phyloP scores from a whole-genome alignment of 257 asterid species.

The Orobanche coerulescens region DNA sequence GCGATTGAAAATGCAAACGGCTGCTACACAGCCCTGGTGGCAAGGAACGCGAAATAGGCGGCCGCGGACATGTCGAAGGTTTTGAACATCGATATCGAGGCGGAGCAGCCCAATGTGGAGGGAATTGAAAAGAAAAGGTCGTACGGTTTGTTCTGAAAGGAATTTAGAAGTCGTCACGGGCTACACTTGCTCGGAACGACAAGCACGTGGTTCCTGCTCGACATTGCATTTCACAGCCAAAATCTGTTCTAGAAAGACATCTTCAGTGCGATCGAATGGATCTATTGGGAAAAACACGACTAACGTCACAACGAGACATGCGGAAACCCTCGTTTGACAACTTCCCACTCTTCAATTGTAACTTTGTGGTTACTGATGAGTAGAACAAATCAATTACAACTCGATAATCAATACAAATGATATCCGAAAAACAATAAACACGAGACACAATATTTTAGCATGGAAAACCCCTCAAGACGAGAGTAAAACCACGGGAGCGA shows the following conservation, averaged over 20 bases:
- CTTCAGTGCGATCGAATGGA: constrained; percentile 56
- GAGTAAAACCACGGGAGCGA: too few relatives aligned
- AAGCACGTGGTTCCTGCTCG: constrained; percentile 53
- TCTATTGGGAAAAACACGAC: too few relatives aligned
- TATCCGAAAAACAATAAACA: too few relatives aligned
- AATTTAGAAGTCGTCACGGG: constrained; percentile 43
- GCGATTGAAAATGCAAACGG: constrained; percentile 61
- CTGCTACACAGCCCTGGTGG: constrained; percentile 58
- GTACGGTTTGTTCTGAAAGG: constrained; percentile 40
- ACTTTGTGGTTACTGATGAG: too few relatives aligned
- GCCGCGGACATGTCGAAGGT: constrained; percentile 55
- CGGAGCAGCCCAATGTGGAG: constrained; percentile 21
- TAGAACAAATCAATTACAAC: too few relatives aligned
- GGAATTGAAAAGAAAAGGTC: neutral
- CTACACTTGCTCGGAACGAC: constrained; percentile 52
- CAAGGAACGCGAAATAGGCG: constrained; percentile 43
- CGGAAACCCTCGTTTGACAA: too few relatives aligned
- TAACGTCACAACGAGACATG: too few relatives aligned
- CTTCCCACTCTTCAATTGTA: too few relatives aligned
- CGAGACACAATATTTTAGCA: too few relatives aligned
- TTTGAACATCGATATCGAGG: constrained; percentile 33
- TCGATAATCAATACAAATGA: too few relatives aligned
- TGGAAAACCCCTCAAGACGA: too few relatives aligned
- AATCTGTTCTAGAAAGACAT: constrained; percentile 59
- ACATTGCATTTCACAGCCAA: constrained; percentile 56